phyloP scores from a whole-genome alignment of 1,284 basidiomycete genomes.

The Leccinum subspadiceum region DNA sequence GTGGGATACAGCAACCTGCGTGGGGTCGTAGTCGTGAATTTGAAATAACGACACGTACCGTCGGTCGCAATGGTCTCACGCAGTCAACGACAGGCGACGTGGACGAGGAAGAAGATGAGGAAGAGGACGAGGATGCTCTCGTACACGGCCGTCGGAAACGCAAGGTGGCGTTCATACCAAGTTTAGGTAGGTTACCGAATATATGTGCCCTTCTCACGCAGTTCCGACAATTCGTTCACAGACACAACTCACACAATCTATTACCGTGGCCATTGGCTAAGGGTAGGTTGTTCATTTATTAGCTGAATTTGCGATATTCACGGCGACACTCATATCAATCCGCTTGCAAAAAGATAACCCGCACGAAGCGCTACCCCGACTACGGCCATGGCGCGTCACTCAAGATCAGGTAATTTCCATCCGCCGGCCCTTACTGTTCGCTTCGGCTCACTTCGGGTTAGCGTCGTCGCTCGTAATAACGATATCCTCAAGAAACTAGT shows the following conservation, averaged over 20 bases:
- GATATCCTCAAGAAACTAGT: constrained; percentile 82
- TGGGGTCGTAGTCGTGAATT: constrained; percentile 83
- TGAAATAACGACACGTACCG: constrained; percentile 78
- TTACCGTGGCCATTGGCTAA: constrained; percentile 82
- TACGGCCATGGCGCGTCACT: constrained; percentile 66
- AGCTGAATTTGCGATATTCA: constrained; percentile 11
- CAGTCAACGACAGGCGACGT: constrained; percentile 70
- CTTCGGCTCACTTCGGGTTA: constrained; percentile 32
- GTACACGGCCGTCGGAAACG: constrained; percentile 69
- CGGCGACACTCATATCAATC: constrained; percentile 28
- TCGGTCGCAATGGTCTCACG: constrained; percentile 57
- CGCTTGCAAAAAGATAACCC: constrained; percentile 58
- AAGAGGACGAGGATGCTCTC: constrained; percentile 49
- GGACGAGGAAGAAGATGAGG: constrained; percentile 72
- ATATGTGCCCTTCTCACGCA: constrained; percentile 21
- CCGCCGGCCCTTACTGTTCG: neutral
- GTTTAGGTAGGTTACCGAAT: constrained; percentile 52
- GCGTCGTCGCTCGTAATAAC: constrained; percentile 81
- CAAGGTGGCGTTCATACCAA: constrained; percentile 74
- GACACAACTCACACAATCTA: constrained; percentile 85
- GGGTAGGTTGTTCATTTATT: constrained; percentile 45
- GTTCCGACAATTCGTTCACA: constrained; percentile 31
- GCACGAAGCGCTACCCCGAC: constrained; percentile 72
- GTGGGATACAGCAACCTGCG: constrained; percentile 64
- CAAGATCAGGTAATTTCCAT: constrained; percentile 64